Evolutionary conservation across 495 filamentous ascomycete species (phyloP).

Genomic region (Neurospora sp.): DNA sequence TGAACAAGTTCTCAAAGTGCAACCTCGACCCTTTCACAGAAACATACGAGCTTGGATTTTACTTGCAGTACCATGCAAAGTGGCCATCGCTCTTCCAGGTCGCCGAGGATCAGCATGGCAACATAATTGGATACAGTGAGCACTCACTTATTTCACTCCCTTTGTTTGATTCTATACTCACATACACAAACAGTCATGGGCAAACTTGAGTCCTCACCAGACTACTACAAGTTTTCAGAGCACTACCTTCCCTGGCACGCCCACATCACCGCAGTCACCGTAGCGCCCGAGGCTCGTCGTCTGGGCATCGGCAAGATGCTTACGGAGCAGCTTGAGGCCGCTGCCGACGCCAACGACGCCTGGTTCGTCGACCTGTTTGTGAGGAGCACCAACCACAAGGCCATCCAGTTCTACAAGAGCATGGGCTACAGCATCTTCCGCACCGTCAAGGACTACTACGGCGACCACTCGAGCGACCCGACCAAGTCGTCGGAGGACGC

Average conservation of each 20-base stretch:
- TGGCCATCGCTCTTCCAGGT: conserved; percentile 91
- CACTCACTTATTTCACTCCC: not conserved
- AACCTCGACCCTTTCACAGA: conserved; percentile 93
- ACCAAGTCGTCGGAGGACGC: conserved; percentile 64
- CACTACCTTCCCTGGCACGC: conserved; percentile 96
- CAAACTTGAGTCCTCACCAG: conserved; percentile 83
- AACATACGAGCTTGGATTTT: conserved; percentile 92
- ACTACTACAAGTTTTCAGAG: conserved; percentile 55
- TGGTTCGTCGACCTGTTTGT: conserved; percentile 98
- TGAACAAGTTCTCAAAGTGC: conserved; percentile 60
- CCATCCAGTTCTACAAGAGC: conserved; percentile 76
- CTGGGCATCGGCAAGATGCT: conserved; percentile 76
- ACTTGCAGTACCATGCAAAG: conserved; percentile 85
- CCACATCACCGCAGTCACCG: conserved; percentile 92
- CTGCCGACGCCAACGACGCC: conserved; percentile 67
- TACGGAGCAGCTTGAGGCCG: conserved; percentile 68
- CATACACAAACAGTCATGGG: conserved; percentile 65
- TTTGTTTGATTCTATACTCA: not conserved
- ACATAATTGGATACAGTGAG: conserved; percentile 89
- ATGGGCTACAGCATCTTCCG: conserved; percentile 87
- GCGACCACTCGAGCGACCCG: conserved; percentile 59
- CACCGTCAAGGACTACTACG: conserved; percentile 81
- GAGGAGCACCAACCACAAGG: conserved; percentile 74
- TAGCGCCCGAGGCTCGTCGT: conserved; percentile 75
- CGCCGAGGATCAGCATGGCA: conserved; percentile 68